Percentiles rank a stretch among this genome's conserved stretches.
Conservation (phyloP, 495 filamentous ascomycete genomes). For the Pseudotulostoma volvatum region DNA sequence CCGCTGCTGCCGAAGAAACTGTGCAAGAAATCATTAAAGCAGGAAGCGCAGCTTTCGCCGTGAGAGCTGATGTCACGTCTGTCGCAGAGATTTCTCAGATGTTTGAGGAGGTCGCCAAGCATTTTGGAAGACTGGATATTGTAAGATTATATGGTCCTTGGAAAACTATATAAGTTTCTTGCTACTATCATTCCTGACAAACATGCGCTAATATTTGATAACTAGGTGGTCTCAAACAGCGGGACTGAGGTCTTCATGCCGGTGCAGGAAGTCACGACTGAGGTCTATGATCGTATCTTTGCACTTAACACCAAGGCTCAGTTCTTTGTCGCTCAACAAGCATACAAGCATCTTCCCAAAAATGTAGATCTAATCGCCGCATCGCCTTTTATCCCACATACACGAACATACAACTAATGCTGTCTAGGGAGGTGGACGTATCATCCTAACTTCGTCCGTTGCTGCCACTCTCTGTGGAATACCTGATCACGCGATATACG, state of each 20-base stretch:
- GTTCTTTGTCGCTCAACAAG: slow-evolving; percentile 71
- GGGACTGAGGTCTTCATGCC: slow-evolving; percentile 33
- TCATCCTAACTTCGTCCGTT: slow-evolving; percentile 42
- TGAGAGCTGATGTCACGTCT: slow-evolving; percentile 62
- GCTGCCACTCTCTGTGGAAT: slow-evolving; percentile 43
- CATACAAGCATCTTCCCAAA: slow-evolving; percentile 55
- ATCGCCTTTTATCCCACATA: too few species aligned
- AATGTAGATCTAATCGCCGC: too few species aligned
- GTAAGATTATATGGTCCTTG: too few species aligned
- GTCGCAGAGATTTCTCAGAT: slow-evolving; percentile 45
- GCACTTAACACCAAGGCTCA: slow-evolving; percentile 61
- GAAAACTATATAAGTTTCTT: slow-evolving; percentile 42
- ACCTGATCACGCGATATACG: slow-evolving; percentile 58
- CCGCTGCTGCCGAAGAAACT: slow-evolving; percentile 44
- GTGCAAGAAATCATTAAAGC: slow-evolving; percentile 42
- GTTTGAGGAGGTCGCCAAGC: slow-evolving; percentile 44
- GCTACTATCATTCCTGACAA: slow-evolving; percentile 29
- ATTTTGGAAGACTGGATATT: slow-evolving; percentile 58
- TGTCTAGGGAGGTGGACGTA: slow-evolving; percentile 44
- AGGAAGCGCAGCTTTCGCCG: slow-evolving; percentile 44
- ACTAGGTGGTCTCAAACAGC: slow-evolving; percentile 42
- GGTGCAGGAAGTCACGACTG: slow-evolving; percentile 52
- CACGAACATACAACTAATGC: too few species aligned
- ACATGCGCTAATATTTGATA: slow-evolving; percentile 32
- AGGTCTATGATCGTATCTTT: slow-evolving; percentile 63